A percentile compares a stretch with the other conserved stretches of the same genome.
Conservation (phyloP, 1,284 basidiomycete genomes). For the Cryptococcus hybrid region DNA sequence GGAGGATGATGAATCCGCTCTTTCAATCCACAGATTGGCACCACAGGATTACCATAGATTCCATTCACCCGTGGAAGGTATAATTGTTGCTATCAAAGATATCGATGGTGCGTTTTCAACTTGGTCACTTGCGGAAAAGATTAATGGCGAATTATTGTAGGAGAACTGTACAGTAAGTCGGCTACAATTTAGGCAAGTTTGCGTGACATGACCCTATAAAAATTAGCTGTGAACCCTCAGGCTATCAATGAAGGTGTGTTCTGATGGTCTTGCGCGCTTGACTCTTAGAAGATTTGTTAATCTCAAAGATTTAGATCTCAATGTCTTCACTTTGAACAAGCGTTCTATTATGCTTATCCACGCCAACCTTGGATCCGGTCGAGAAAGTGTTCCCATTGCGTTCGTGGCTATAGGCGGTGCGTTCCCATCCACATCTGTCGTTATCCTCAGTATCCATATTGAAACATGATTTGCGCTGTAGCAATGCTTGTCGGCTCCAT, state of each 20-base stretch:
- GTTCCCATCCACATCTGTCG: slow-evolving; percentile 13
- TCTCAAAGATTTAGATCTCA: slow-evolving; percentile 23
- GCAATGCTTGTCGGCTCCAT: slow-evolving; percentile 59
- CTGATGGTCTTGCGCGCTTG: neutral
- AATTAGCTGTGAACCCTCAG: slow-evolving; percentile 58
- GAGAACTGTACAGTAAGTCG: slow-evolving; percentile 42
- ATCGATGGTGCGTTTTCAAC: slow-evolving; percentile 25
- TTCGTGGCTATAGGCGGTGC: slow-evolving; percentile 47
- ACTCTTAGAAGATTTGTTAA: neutral
- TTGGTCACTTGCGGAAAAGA: slow-evolving; percentile 37
- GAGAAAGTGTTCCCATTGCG: slow-evolving; percentile 34
- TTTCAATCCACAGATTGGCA: slow-evolving; percentile 58
- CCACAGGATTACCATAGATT: slow-evolving; percentile 84
- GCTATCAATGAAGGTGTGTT: slow-evolving; percentile 63
- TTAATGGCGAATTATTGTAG: slow-evolving; percentile 6
- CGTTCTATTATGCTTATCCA: slow-evolving; percentile 44
- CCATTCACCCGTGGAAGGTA: slow-evolving; percentile 70
- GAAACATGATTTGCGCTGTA: slow-evolving; percentile 24
- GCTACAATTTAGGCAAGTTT: neutral
- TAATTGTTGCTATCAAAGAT: slow-evolving; percentile 54
- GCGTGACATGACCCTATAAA: neutral
- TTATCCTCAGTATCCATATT: neutral
- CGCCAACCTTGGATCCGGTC: slow-evolving; percentile 44
- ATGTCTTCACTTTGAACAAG: slow-evolving; percentile 41
- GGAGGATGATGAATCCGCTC: slow-evolving; percentile 23